Percentiles rank a stretch among this genome's conserved stretches.
Evolutionary conservation across 768 basidiomycete species (phyloP).

Genomic region (Saitozyma sp.): DNA sequence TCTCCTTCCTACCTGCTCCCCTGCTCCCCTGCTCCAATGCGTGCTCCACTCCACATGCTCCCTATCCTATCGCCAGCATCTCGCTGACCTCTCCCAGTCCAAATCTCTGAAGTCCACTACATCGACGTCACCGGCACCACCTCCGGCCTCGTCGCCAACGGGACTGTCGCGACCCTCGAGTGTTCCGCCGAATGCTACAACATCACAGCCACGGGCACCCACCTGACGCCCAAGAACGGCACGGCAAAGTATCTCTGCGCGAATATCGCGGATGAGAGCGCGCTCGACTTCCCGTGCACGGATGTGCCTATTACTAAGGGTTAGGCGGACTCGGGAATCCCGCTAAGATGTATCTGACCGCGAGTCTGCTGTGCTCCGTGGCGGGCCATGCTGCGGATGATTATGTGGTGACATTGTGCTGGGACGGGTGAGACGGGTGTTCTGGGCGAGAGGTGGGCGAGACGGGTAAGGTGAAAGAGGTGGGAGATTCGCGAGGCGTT

Average conservation of each 20-base stretch:
- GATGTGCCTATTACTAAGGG: conserved; percentile 26
- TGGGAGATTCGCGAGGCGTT: too few species aligned
- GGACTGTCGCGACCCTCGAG: conserved; percentile 60
- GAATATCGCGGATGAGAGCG: conserved; percentile 54
- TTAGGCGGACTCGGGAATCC: conserved; percentile 1
- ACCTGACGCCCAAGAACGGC: conserved; percentile 54
- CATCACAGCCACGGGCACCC: conserved; percentile 54
- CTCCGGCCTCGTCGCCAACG: conserved; percentile 54
- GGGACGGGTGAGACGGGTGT: too few species aligned
- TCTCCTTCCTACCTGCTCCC: too few species aligned
- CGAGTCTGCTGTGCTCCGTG: too few species aligned
- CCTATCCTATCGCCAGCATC: too few species aligned
- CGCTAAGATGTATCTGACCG: too few species aligned
- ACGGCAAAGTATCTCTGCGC: conserved; percentile 58
- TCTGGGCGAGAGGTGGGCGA: too few species aligned
- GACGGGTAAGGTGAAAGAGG: too few species aligned
- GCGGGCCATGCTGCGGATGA: too few species aligned
- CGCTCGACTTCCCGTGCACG: conserved; percentile 24
- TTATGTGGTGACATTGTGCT: too few species aligned
- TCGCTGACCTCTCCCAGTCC: conserved; percentile 2
- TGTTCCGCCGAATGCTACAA: conserved; percentile 58
- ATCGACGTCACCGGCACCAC: conserved; percentile 63
- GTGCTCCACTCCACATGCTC: too few species aligned
- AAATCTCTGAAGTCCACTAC: conserved; percentile 62
- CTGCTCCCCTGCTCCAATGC: too few species aligned